Base-by-base conservation (phyloP, 164 flowering plant genomes). In the Cinnamomum chago region DNA sequence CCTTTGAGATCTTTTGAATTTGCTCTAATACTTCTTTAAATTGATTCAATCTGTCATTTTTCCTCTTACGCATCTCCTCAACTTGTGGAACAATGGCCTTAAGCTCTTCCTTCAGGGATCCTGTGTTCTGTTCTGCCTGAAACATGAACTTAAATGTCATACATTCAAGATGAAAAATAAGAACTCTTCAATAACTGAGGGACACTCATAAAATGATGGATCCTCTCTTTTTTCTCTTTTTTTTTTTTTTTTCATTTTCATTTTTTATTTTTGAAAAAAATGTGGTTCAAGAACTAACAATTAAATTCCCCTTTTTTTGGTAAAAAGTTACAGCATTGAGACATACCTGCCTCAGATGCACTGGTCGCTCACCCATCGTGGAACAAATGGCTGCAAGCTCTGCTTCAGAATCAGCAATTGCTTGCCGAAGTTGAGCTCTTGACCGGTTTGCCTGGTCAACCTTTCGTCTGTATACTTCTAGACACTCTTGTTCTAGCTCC, bases 1-100 rank as follows among this genome's bases (percentile, higher is more conserved):
- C 98, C 75, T 68, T 80, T 64, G 85, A 77, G 7, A 91, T 82
- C 65, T 78, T 85, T 71, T 82, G 82, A 60, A 88, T 90, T 72
- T 94, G 86, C 67, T 85, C 85, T 30, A 87, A 40, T 67, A 91
- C 89, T 76, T 90, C 93, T 27, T 82, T 47, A 75, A 94, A 91
- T 69, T 92, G 95, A 80, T 84, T 88, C 81, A 82, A 84, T 81
- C 98, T 84, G 2, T 94, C 97, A 52, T 33, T 30, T 80, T 88
- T 91, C 81, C 90, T 90, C 84, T 87, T 92, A 35, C 78, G 74
- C 99, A 95, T 92, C 84, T 92, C 98, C 75, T 92, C 97, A 33
- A 93, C 68, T 75, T 87, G 92, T 58, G 95, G 97, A 77, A 85
- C 66, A 79, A 88, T 87, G 78, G 83, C 81, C 72, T 72, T 78